Evolutionary conservation across 495 filamentous ascomycete genomes (phyloP).

Genomic region (Talaromyces adpressus): DNA sequence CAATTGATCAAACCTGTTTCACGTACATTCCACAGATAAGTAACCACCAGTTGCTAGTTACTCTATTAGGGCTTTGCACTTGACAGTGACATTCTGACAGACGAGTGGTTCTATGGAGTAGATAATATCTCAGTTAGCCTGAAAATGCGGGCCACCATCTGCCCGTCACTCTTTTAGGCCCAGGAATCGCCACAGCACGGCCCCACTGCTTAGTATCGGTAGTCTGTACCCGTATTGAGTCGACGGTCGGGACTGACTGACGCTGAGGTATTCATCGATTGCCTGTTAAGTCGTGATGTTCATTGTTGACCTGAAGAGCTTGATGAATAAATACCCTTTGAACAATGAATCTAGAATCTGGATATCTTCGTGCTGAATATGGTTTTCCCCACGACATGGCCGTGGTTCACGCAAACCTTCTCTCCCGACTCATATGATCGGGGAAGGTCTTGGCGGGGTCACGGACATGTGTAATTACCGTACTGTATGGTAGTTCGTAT

Average conservation of each 20-base stretch:
- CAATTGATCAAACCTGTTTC: not conserved
- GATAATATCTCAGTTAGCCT: not conserved
- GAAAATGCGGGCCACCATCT: slow-evolving; percentile 1
- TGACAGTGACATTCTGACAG: not conserved
- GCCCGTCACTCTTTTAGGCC: slow-evolving; percentile 1
- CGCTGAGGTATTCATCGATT: not conserved
- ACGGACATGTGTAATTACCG: not conserved
- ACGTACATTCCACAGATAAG: not conserved
- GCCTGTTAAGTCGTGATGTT: not conserved
- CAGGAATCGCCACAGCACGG: not conserved
- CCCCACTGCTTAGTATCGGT: not conserved
- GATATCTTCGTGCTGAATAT: not conserved
- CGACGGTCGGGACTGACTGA: not conserved
- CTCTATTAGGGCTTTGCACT: not conserved
- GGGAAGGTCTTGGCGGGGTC: not conserved
- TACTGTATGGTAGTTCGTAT: not conserved
- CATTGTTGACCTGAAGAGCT: not conserved
- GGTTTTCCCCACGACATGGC: not conserved
- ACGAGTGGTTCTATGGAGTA: not conserved
- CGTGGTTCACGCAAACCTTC: not conserved
- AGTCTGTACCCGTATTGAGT: not conserved
- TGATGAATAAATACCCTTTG: not conserved
- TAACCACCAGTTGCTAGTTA: not conserved
- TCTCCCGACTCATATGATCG: not conserved
- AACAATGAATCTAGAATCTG: not conserved